Conservation (phyloP, 805 yeast species). For the Cyberlindnera mississippiensis region DNA sequence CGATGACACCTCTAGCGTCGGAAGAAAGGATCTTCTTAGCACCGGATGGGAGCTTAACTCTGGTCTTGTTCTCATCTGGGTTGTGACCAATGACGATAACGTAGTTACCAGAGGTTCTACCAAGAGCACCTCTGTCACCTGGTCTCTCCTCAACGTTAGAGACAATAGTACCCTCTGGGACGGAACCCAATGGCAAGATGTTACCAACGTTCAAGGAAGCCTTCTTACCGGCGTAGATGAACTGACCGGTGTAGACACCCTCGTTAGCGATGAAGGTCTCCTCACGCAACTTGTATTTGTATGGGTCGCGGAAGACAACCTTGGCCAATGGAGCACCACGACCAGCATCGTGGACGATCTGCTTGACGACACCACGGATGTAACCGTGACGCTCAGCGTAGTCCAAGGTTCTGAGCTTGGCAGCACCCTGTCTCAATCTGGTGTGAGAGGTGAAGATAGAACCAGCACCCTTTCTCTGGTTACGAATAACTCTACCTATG, state of each 20-base stretch:
- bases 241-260: constrained; percentile 99
- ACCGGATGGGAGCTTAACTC: constrained; percentile 99
- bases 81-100: constrained; percentile 99
- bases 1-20: constrained; percentile 98
- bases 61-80: constrained; percentile 98
- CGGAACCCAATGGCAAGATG: constrained; percentile 93
- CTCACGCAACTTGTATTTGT: constrained; percentile 96
- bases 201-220: constrained; percentile 97
- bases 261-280: constrained; percentile 99
- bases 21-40: constrained; percentile 96
- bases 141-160: constrained; percentile 98
- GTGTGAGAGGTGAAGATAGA: constrained; percentile 99
- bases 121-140: constrained; percentile 99
- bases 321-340: constrained; percentile 99
- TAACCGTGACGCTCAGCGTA: constrained; percentile 99
- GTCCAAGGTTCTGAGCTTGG: constrained; percentile 98
- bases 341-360: constrained; percentile 98
- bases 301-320: constrained; percentile 99
- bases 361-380: constrained; percentile 99
- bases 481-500: constrained; percentile 98
- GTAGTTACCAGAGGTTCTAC: constrained; percentile 99
- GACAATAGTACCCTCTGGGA: constrained; percentile 99
- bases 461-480: constrained; percentile 99
- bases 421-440: constrained; percentile 99
- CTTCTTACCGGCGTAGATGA: constrained; percentile 97